A percentile compares a stretch with the other conserved stretches of the same genome.
These are phyloP conservation scores for Xylaria polymorpha DNA, from an alignment of 2,329 filamentous ascomycete species.

Conservation along the genomic window DNA sequence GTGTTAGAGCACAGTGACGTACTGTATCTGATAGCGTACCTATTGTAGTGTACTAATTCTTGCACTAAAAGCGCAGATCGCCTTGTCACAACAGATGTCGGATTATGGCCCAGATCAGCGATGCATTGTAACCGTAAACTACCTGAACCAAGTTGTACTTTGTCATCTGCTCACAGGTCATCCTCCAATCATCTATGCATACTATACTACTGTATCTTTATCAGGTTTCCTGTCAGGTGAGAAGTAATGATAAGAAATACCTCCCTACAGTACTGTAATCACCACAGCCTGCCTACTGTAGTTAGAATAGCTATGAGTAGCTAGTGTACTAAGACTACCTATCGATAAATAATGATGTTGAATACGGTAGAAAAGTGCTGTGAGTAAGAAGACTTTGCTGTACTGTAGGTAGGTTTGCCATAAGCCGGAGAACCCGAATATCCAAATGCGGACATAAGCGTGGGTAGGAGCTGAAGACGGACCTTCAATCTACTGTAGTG, in stretches of 20 bases:
- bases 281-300: neutral
- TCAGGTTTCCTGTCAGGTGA: neutral
- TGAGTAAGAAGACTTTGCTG: neutral
- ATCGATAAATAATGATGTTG: neutral
- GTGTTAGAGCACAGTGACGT: neutral
- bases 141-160: neutral
- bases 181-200: neutral
- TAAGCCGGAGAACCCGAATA: conserved; percentile 33
- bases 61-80: conserved; percentile 2
- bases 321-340: neutral
- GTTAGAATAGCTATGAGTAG: neutral
- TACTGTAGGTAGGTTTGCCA: conserved; percentile 2
- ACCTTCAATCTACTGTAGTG: neutral
- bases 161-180: conserved; percentile 11
- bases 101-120: conserved; percentile 3
- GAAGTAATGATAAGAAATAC: neutral
- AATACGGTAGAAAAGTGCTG: neutral
- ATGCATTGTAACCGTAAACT: conserved; percentile 16
- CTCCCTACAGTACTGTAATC: neutral
- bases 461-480: neutral
- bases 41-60: neutral
- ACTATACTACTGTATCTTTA: neutral
- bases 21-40: neutral
- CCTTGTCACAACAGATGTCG: neutral
- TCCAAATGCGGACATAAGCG: conserved; percentile 1